Conservation (phyloP, 2,329 filamentous ascomycete species). For the Sporothrix mexicana region DNA sequence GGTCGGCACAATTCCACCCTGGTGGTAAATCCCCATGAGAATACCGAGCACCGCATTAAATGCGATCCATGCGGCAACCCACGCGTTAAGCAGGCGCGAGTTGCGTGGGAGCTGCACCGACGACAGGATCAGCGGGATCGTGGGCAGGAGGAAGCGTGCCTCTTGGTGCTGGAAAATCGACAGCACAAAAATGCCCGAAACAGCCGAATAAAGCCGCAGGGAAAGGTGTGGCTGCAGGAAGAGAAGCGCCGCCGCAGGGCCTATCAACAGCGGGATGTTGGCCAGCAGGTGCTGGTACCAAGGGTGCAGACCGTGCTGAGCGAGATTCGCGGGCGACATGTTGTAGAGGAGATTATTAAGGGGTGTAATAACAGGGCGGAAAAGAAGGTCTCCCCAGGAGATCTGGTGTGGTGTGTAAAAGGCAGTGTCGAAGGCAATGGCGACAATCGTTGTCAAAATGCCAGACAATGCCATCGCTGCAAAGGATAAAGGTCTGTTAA, state of each 20-base stretch:
- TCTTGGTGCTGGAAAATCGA: conserved; percentile 81
- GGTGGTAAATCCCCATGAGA: conserved; percentile 82
- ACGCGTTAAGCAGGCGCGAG: conserved; percentile 55
- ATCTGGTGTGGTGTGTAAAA: conserved; percentile 75
- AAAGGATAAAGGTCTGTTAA: conserved; percentile 68
- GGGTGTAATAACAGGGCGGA: conserved; percentile 73
- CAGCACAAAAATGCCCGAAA: conserved; percentile 72
- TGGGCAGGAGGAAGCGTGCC: conserved; percentile 76
- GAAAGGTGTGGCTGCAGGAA: conserved; percentile 63
- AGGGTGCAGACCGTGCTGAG: conserved; percentile 76
- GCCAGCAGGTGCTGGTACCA: conserved; percentile 77
- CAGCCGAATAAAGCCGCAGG: conserved; percentile 71
- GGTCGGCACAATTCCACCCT: conserved; percentile 76
- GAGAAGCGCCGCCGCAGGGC: conserved; percentile 69
- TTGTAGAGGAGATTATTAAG: conserved; percentile 82
- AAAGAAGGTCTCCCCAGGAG: conserved; percentile 67
- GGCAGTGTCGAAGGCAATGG: conserved; percentile 80
- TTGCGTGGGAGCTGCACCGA: conserved; percentile 70
- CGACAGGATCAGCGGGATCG: conserved; percentile 76
- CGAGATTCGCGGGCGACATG: conserved; percentile 70
- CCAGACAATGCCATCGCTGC: conserved; percentile 68
- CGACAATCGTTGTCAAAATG: conserved; percentile 70
- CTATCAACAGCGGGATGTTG: conserved; percentile 74
- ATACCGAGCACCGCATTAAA: conserved; percentile 73
- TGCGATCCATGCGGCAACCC: conserved; percentile 67